A percentile compares a stretch with the other conserved stretches of the same genome.
phyloP scores from a whole-genome alignment of 2,329 filamentous ascomycete species.

The Trichoderma atrobrunneum region DNA sequence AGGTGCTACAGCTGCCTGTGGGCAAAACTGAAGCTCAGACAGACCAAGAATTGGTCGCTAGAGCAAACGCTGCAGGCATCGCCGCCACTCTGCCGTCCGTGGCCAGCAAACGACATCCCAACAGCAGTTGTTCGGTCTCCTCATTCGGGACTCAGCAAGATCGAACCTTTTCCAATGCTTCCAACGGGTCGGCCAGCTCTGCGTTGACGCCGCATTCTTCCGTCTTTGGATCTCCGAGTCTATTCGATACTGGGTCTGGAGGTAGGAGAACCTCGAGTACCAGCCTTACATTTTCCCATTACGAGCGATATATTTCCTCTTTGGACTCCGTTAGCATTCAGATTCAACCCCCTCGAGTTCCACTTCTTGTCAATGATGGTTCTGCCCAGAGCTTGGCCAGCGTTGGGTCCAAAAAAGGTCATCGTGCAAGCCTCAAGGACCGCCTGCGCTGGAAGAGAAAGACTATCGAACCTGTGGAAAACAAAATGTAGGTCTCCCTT shows the following conservation, averaged over 20 bases:
- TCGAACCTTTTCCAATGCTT: constrained; percentile 45
- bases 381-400: constrained; percentile 44
- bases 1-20: constrained; percentile 38
- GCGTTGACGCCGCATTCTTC: constrained; percentile 45
- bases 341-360: constrained; percentile 39
- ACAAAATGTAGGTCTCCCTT: constrained; percentile 32
- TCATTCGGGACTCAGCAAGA: constrained; percentile 40
- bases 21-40: constrained; percentile 39
- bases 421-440: constrained; percentile 43
- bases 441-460: constrained; percentile 44
- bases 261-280: constrained; percentile 31
- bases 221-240: constrained; percentile 31
- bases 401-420: constrained; percentile 44
- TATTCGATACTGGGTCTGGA: constrained; percentile 18
- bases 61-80: constrained; percentile 38
- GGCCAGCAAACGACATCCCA: constrained; percentile 37
- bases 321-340: constrained; percentile 42
- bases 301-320: constrained; percentile 50
- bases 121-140: constrained; percentile 44
- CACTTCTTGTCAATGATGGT: constrained; percentile 31
- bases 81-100: constrained; percentile 26
- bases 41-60: constrained; percentile 37
- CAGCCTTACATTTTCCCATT: constrained; percentile 47
- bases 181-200: constrained; percentile 41
- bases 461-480: constrained; percentile 32